A percentile compares a stretch with the other conserved stretches of the same genome.
These are phyloP conservation scores for Jaminaea rosea DNA, from an alignment of 1,284 basidiomycete species.

Conservation along the genomic window DNA sequence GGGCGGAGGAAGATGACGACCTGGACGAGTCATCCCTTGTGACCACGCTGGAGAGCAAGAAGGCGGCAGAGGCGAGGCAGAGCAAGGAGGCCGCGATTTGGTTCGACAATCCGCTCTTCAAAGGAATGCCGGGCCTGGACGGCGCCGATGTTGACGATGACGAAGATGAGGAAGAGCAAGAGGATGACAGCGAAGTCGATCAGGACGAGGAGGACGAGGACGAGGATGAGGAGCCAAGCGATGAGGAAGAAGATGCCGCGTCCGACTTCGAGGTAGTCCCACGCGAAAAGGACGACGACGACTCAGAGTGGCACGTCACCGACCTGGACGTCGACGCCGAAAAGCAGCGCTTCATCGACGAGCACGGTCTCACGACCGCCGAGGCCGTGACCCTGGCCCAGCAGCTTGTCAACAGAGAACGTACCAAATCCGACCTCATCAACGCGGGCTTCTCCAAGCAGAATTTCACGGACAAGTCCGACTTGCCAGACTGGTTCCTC, in stretches of 20 bases:
- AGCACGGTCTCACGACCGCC: conserved; percentile 73
- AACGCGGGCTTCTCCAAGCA: conserved; percentile 94
- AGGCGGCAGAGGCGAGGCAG: conserved; percentile 24
- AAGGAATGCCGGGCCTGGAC: conserved; percentile 58
- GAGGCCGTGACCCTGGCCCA: conserved; percentile 90
- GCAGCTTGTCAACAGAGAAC: conserved; percentile 81
- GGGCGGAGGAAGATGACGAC: conserved; percentile 5
- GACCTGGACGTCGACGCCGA: conserved; percentile 63
- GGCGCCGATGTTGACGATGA: conserved; percentile 49
- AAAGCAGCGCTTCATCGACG: conserved; percentile 64
- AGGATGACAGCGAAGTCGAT: conserved; percentile 38
- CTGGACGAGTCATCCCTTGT: conserved; percentile 18
- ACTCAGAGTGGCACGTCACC: conserved; percentile 71
- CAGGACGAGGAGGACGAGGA: conserved; percentile 46
- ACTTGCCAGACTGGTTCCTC: conserved; percentile 88
- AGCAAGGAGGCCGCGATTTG: conserved; percentile 62
- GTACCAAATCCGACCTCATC: conserved; percentile 76
- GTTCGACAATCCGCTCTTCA: conserved; percentile 93
- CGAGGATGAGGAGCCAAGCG: conserved; percentile 31
- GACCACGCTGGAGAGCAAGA: conserved; percentile 19
- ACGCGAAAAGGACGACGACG: conserved; percentile 51
- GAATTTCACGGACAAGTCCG: conserved; percentile 75
- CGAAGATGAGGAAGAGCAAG: conserved; percentile 36
- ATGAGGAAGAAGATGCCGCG: conserved; percentile 32
- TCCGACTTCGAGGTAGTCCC: conserved; percentile 39